Evolutionary conservation across 148 eudicot species (phyloP), one percentile per base, ranked within the genome.

Genomic region (Chenopodium quinoa): DNA sequence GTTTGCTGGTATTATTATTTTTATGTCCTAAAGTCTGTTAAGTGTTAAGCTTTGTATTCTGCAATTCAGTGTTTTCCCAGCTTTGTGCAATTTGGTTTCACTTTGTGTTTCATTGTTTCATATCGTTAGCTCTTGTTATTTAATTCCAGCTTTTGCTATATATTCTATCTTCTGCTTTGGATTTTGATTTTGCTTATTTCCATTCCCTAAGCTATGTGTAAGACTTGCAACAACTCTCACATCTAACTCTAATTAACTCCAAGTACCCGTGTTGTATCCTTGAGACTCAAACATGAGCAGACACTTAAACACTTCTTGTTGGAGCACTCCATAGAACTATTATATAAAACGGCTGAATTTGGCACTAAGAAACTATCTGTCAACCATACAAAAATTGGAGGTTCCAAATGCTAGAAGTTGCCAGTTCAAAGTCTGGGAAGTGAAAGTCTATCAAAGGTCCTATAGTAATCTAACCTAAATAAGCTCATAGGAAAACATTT

Each of bases 91-190:
- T 50, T 11, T 63, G n/a, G 78, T 52, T 31, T 50, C 47, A 44
- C 17, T 40, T 74, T 25, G 37, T 81, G 71, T 29, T 81, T 75
- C 83, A 48, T 50, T 54, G 68, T 81, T 82, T 71, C 71, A 71
- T 25, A 60, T 76, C 71, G 78, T 72, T 63, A 78, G 73, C 9
- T 71, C 34, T 62, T 67, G 17, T n/a, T 77, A 31, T 82, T 82
- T 13, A 56, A 69, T 76, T 44, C 44, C 84, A 73, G 60, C 77
- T 56, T 79, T 46, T 2, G 46, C 70, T 62, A 62, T 27, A 27
- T 27, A 27, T 32, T 31, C 23, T 25, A 10, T 73, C 78, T 60
- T 32, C 62, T 16, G 62, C 22, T 13, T 14, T 4, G 4, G 62
- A 56, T 56, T 17, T 17, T 56, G 62, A 56, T 56, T 56, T 40